phyloP scores from a whole-genome alignment of 2,329 filamentous ascomycete genomes.

The Clarireedia paspali region DNA sequence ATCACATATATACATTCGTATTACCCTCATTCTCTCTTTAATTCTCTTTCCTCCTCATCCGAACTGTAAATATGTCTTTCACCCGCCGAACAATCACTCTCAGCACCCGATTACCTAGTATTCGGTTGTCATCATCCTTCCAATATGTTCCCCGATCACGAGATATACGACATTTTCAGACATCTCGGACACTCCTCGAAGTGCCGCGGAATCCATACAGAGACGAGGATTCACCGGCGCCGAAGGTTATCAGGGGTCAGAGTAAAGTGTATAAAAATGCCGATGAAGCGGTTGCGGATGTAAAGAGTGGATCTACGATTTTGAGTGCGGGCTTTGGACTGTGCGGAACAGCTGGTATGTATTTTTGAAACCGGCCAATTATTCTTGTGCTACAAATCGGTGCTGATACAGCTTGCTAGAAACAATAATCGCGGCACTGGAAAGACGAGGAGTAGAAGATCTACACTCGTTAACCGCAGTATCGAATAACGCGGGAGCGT shows the following conservation, averaged over 20 bases:
- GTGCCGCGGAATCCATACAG: slow-evolving; percentile 5
- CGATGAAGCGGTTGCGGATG: slow-evolving; percentile 13
- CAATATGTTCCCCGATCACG: slow-evolving; percentile 1
- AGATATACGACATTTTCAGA: slow-evolving; percentile 7
- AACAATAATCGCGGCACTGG: slow-evolving; percentile 62
- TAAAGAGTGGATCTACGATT: slow-evolving; percentile 54
- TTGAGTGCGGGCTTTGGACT: slow-evolving; percentile 67
- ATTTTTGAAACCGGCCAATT: too few species aligned
- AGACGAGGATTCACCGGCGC: neutral
- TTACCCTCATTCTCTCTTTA: neutral
- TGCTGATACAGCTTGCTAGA: slow-evolving; percentile 35
- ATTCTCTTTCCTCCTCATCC: neutral
- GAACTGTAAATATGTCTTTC: slow-evolving; percentile 4
- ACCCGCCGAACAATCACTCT: neutral
- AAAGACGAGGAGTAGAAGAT: slow-evolving; percentile 46
- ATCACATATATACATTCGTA: neutral
- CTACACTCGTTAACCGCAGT: slow-evolving; percentile 59
- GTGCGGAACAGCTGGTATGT: neutral
- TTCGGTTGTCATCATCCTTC: slow-evolving; percentile 4
- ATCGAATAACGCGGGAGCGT: slow-evolving; percentile 70
- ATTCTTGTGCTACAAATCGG: neutral
- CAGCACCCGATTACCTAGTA: slow-evolving; percentile 1
- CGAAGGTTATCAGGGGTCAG: slow-evolving; percentile 11
- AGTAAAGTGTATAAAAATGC: slow-evolving; percentile 13
- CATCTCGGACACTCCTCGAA: slow-evolving; percentile 1